These are phyloP conservation scores for Xylaria digitata DNA, from an alignment of 2,329 filamentous ascomycete genomes.

Conservation along the genomic window DNA sequence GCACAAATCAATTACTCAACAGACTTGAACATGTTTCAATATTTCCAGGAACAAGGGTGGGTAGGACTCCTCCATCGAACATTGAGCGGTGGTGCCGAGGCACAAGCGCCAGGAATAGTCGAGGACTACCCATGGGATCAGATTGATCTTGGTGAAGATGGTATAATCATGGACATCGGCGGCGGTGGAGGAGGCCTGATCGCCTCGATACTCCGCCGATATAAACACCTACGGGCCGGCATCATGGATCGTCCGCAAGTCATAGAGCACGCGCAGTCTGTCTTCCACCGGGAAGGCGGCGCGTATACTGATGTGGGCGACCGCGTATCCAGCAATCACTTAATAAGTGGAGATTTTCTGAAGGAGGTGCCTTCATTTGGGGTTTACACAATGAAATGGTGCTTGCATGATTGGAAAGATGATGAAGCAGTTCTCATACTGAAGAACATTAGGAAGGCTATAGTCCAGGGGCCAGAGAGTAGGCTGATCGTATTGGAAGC, in stretches of 20 bases:
- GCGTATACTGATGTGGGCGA: slow-evolving; percentile 50
- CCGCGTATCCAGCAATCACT: slow-evolving; percentile 43
- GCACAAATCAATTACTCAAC: slow-evolving; percentile 57
- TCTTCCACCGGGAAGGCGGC: slow-evolving; percentile 46
- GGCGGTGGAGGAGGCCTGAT: slow-evolving; percentile 56
- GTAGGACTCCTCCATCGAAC: slow-evolving; percentile 52
- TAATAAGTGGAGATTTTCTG: slow-evolving; percentile 56
- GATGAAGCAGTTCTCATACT: slow-evolving; percentile 48
- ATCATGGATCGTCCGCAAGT: slow-evolving; percentile 52
- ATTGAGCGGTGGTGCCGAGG: slow-evolving; percentile 52
- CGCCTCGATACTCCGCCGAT: slow-evolving; percentile 49
- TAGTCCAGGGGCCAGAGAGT: slow-evolving; percentile 42
- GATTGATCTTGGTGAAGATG: slow-evolving; percentile 41
- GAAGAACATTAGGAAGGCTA: slow-evolving; percentile 47
- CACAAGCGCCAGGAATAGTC: slow-evolving; percentile 54
- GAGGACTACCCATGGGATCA: slow-evolving; percentile 57
- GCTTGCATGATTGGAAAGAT: slow-evolving; percentile 57
- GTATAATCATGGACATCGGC: slow-evolving; percentile 54
- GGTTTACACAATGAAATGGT: slow-evolving; percentile 55
- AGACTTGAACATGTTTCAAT: slow-evolving; percentile 55
- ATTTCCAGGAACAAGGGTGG: slow-evolving; percentile 52
- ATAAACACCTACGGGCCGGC: slow-evolving; percentile 49
- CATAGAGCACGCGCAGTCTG: slow-evolving; percentile 48
- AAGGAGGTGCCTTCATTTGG: slow-evolving; percentile 48
- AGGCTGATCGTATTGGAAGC: slow-evolving; percentile 55